These are phyloP conservation scores for Plasmopara muralis DNA, from an alignment of 352 stramenopile species.

Conservation along the genomic window DNA sequence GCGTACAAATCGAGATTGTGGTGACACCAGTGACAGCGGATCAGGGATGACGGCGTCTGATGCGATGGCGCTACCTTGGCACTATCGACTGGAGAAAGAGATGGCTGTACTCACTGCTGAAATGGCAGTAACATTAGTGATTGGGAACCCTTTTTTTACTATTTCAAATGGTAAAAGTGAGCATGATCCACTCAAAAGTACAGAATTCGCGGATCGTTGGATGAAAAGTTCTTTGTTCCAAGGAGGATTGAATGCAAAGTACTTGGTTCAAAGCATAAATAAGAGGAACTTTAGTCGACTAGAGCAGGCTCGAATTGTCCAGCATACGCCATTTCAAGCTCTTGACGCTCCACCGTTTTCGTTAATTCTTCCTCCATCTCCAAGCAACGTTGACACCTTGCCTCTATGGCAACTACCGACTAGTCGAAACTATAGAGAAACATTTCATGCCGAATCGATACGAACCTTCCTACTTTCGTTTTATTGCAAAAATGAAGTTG, in stretches of 20 bases:
- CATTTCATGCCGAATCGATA: conserved; percentile 19
- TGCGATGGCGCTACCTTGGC: conserved; percentile 42
- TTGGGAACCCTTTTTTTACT: conserved; percentile 33
- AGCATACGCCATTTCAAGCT: conserved; percentile 27
- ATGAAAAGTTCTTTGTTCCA: conserved; percentile 24
- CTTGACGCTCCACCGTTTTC: conserved; percentile 23
- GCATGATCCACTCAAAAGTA: neutral
- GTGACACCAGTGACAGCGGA: conserved; percentile 4
- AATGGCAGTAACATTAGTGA: conserved; percentile 47
- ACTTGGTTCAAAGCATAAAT: conserved; percentile 15
- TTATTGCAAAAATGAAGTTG: conserved; percentile 21
- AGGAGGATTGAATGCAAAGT: conserved; percentile 20
- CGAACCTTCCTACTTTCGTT: conserved; percentile 20
- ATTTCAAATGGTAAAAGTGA: neutral
- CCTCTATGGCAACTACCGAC: conserved; percentile 5
- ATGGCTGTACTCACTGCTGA: conserved; percentile 43
- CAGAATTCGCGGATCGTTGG: conserved; percentile 17
- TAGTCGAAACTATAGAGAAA: conserved; percentile 16
- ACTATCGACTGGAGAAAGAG: conserved; percentile 56
- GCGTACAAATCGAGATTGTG: neutral
- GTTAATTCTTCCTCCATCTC: conserved; percentile 27
- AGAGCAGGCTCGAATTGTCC: conserved; percentile 15
- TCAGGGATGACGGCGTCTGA: conserved; percentile 17
- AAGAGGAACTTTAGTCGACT: neutral
- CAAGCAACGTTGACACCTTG: neutral